Base-by-base conservation (phyloP, 164 flowering plant species). In the Saururus chinensis region DNA sequence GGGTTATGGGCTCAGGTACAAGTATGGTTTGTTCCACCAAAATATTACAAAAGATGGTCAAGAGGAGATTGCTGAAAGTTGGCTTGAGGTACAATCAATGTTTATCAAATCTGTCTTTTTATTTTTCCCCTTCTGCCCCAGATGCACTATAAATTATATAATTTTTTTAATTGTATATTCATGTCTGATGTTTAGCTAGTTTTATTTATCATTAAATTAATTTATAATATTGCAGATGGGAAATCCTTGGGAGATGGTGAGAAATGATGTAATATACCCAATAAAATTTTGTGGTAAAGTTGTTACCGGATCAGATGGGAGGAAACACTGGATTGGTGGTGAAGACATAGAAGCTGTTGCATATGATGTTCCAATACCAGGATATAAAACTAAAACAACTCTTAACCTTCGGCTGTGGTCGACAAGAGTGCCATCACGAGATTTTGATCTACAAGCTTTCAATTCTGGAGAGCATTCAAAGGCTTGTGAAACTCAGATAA, bases 1-100 rank as follows among this genome's bases (percentile, higher is more conserved):
- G 97, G 98, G 98, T 59, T 93, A 90, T 81, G 96, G 98, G 53
- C 89, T 92, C 51, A 80, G 95, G 69, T 89, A 89, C 80, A 89
- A 70, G 77, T 83, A 92, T 77, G 98, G 98, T 24, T 74, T 92
- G 59, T 92, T 92, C 72, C 88, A 84, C 68, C 98, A 92, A 72
- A 70, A 54, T 19, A 87, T 92, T 56, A 92, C 96, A 51, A 89
- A 87, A 78, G 86, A 86, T 70, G 98, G 96, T 53, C 96, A 89
- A 71, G 96, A 87, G 67, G 98, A 92, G 77, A 89, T 83, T 79
- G 95, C 95, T 49, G 98, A 92, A 76, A 76, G 77, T 80, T 92
- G 98, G 98, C 96, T 92, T 67, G 95, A 89, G 91, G 96, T 89
- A 63, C 72, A 53, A 23, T 61, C 61, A 56, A 30, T 17, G 58